Base-by-base conservation (phyloP, 202 grass and related monocot genomes). In the Miscanthus sacchariflorus region DNA sequence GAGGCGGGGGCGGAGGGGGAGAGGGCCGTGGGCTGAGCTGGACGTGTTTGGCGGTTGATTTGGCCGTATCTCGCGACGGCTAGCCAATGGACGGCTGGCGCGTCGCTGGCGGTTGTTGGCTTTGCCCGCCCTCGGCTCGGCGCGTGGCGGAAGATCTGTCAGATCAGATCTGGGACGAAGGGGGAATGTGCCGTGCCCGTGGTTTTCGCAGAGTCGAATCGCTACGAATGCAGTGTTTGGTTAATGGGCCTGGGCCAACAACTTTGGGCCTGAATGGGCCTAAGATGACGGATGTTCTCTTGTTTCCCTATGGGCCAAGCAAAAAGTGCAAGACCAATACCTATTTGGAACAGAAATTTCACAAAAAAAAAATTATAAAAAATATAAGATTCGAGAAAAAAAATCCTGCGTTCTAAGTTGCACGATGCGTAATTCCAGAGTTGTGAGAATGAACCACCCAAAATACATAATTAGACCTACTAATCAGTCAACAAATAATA, bases 61-160 rank as follows among this genome's bases (percentile, higher is more conserved):
- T 86, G 88, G 36, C 76, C 12, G 63, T 75, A 40, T 76, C 78
- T 61, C 40, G 36, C 3, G 21, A 38, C 13, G 30, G 24, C 79
- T 79, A 76, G 72, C 72, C 80, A 52, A 69, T 87, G 36, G 68
- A 84, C 68, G 85, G 80, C 89, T 84, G 85, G 81, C 85, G 76
- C 75, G 80, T 27, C 6, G 67, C 27, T 85, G 77, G 77, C 27
- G 38, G 49, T 50, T 33, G 39, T 39, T 58, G 45, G 54, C 24
- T 70, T 49, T 61, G 18, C 17, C 18, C 52, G 10, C 18, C 10
- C 30, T 9, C 0, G n/a, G 35, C 33, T 73, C 35, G 50, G 50
- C 35, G 69, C 50, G 81, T 73, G 81, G 81, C 49, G 69, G 36
- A 43, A 35, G n/a, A 42, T 50, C 69, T 74, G 69, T 59, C 81